Evolutionary conservation across 1,284 basidiomycete genomes (phyloP).

Genomic region (Amylostereum chailletii): DNA sequence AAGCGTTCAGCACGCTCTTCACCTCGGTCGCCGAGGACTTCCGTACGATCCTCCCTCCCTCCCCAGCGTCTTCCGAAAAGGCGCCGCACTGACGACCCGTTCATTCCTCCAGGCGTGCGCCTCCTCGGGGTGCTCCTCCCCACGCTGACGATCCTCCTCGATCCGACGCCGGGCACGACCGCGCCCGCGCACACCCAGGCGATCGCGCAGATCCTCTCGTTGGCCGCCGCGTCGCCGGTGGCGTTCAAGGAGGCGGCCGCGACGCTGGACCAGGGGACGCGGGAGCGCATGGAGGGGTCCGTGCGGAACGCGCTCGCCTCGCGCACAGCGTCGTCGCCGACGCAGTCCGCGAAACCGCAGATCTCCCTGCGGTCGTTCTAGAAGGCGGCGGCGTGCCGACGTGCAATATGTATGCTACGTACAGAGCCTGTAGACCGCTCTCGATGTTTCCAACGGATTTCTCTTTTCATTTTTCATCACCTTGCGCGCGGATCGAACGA

Average conservation of each 20-base stretch:
- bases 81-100: not conserved
- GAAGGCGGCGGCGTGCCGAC: too few relatives aligned
- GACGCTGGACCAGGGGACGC: slow-evolving; percentile 51
- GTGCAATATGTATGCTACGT: too few relatives aligned
- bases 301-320: slow-evolving; percentile 69
- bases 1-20: slow-evolving; percentile 67
- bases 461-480: too few relatives aligned
- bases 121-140: slow-evolving; percentile 76
- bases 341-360: slow-evolving; percentile 53
- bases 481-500: too few relatives aligned
- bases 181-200: slow-evolving; percentile 52
- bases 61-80: not conserved
- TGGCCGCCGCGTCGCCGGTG: slow-evolving; percentile 67
- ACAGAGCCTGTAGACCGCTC: too few relatives aligned
- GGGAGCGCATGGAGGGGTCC: slow-evolving; percentile 68
- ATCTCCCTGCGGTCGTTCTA: slow-evolving; percentile 75
- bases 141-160: slow-evolving; percentile 69
- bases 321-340: slow-evolving; percentile 21
- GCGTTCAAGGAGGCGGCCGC: slow-evolving; percentile 85
- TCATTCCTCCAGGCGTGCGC: slow-evolving; percentile 43
- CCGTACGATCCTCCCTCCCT: slow-evolving; percentile 37
- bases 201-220: slow-evolving; percentile 66
- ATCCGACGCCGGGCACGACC: slow-evolving; percentile 36
- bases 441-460: too few relatives aligned
- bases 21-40: slow-evolving; percentile 48